Conservation (phyloP, 257 asterid genomes). For the Nicotiana knightiana region DNA sequence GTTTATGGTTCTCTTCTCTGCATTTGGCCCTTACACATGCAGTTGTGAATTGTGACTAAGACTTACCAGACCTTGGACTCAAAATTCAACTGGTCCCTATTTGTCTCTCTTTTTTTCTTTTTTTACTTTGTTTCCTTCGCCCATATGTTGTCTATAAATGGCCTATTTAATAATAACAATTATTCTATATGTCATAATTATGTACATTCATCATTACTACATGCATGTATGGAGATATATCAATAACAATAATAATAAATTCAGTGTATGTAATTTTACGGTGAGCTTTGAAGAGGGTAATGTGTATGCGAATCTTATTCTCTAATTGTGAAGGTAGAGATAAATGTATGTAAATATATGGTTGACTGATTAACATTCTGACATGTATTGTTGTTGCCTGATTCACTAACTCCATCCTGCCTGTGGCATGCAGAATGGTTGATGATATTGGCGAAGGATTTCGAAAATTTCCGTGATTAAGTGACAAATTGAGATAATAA, state of each 20-base stretch:
- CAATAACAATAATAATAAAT: too few relatives aligned
- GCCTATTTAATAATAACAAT: too few relatives aligned
- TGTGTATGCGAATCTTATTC: too few relatives aligned
- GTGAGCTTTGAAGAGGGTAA: too few relatives aligned
- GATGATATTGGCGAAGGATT: too few relatives aligned
- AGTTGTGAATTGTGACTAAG: background rate
- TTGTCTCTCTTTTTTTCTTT: background rate
- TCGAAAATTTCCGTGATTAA: too few relatives aligned
- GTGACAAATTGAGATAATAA: too few relatives aligned
- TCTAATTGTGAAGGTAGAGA: too few relatives aligned
- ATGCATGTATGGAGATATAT: background rate
- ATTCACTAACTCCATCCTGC: background rate
- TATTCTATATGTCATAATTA: background rate
- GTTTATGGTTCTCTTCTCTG: constrained; percentile 10
- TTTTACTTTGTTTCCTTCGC: background rate
- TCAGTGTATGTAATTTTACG: too few relatives aligned
- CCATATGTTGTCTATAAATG: background rate
- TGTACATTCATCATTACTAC: background rate
- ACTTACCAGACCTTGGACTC: background rate
- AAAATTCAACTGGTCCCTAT: background rate
- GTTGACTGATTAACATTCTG: background rate
- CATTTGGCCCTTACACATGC: background rate
- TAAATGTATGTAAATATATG: too few relatives aligned
- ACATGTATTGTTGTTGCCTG: background rate
- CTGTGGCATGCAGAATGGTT: too few relatives aligned